Evolutionary conservation across 305 asterid genomes (phyloP).

Genomic region (Petunia hybrid): DNA sequence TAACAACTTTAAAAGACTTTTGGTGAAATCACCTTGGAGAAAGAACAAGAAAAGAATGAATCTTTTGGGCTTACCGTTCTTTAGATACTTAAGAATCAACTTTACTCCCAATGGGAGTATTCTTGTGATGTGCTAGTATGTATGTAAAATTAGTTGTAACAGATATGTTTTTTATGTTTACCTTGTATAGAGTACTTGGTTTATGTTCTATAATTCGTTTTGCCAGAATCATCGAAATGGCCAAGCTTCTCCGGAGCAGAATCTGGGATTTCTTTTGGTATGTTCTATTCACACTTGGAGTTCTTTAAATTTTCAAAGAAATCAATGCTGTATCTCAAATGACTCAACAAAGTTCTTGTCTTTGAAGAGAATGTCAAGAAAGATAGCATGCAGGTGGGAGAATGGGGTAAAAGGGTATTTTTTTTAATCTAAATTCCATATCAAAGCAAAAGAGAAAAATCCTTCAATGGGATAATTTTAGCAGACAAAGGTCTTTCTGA

Average conservation of each 20-base stretch:
- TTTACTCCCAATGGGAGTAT: background rate
- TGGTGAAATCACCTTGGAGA: background rate
- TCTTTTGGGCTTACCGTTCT: background rate
- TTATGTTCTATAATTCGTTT: constrained; percentile 29
- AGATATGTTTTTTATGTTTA: constrained; percentile 1
- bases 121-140: constrained; percentile 26
- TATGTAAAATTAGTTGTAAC: background rate
- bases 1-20: background rate
- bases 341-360: constrained; percentile 11
- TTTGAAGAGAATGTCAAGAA: constrained; percentile 18
- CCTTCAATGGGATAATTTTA: background rate
- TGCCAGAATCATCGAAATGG: constrained; percentile 56
- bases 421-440: no score
- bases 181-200: constrained; percentile 11
- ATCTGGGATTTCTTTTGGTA: constrained; percentile 94
- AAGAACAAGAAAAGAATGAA: background rate
- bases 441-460: constrained; percentile 10
- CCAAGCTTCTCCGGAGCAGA: constrained; percentile 74
- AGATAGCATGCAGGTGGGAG: background rate
- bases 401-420: background rate
- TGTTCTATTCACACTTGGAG: constrained; percentile 2
- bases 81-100: background rate
- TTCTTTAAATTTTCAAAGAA: constrained; percentile 7
- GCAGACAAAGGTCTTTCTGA: background rate
- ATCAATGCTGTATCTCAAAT: constrained; percentile 4